Base-by-base conservation (phyloP, 768 basidiomycete genomes). In the Fomitopsis serialis region DNA sequence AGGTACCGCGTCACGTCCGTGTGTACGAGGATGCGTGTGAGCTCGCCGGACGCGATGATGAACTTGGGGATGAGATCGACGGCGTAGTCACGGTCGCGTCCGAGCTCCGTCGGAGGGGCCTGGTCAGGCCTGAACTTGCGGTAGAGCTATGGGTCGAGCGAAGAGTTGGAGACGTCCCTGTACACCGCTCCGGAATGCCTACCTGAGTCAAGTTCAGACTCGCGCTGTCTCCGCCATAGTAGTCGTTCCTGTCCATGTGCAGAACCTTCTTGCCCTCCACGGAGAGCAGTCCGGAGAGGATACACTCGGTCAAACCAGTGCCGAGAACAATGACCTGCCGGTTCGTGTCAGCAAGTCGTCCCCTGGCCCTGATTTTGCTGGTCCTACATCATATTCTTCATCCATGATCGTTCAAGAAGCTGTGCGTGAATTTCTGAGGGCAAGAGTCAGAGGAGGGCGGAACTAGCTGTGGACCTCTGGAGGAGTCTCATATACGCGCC, bases 261-360 rank as follows among this genome's bases (percentile, higher is more conserved):
- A 99, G 84, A 64, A 99, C 97, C 76, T 98, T 99, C 82, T 98
- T 98, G 58, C 97, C 96, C 70, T 98, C 97, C 43, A 98, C 96
- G n/a, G 96, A 98, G 63, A 99, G 79, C 63, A 99, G 74, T 35
- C 97, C 97, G 15, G 97, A 98, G 57, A 99, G 84, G 70, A 98
- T 95, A 74, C 97, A 98, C 72, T 99, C 97, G 25, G 96, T 98
- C 66, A 99, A 76, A 57, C 97, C 97, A 57, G 97, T 99, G 56
- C 97, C 97, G 63, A 98, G 82, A 59, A 94, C 87, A 70, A 92
- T 81, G 70, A 90, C 89, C 89, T 92, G 67, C 50, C 44, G 19
- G 52, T 34, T 29, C 4, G 15, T 32, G 37, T 51, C 46, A 47
- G 22, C 37, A 50, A 42, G 29, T 58, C 42, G 53, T 45, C 27